Conservation (phyloP, 768 basidiomycete genomes). For the Hortiboletus campestris region DNA sequence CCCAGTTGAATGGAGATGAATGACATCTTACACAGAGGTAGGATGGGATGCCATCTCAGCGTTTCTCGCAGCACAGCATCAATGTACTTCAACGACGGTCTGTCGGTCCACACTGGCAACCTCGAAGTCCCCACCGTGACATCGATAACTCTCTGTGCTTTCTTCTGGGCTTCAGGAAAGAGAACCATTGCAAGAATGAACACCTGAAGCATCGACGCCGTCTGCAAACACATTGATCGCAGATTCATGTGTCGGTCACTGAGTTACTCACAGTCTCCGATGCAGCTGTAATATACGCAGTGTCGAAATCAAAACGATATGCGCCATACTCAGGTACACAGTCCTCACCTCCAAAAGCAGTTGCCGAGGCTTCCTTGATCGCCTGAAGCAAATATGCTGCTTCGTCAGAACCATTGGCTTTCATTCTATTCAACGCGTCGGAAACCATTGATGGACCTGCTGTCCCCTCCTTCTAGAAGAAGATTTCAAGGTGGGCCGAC, state of each 20-base stretch:
- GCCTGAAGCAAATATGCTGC: background rate
- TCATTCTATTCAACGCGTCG: conserved; percentile 10
- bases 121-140: conserved; percentile 20
- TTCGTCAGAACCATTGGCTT: background rate
- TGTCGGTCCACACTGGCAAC: conserved; percentile 28
- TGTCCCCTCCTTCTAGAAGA: conserved; percentile 9
- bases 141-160: conserved; percentile 33
- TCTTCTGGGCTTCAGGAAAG: conserved; percentile 28
- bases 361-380: conserved; percentile 21
- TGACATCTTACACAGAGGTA: conserved; percentile 21
- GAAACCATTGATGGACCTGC: conserved; percentile 17
- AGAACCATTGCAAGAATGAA: conserved; percentile 37
- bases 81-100: conserved; percentile 26
- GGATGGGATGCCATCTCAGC: conserved; percentile 23
- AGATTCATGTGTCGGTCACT: background rate
- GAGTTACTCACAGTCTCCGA: conserved; percentile 17
- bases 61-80: conserved; percentile 30
- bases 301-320: background rate
- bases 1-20: background rate
- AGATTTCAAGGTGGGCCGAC: background rate
- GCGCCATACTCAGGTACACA: background rate
- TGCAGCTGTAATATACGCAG: conserved; percentile 4
- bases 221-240: conserved; percentile 12
- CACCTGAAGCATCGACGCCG: conserved; percentile 24
- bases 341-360: conserved; percentile 20